Evolutionary conservation across 176 grass and related monocot genomes (phyloP).

Genomic region (Alloteropsis semialata): DNA sequence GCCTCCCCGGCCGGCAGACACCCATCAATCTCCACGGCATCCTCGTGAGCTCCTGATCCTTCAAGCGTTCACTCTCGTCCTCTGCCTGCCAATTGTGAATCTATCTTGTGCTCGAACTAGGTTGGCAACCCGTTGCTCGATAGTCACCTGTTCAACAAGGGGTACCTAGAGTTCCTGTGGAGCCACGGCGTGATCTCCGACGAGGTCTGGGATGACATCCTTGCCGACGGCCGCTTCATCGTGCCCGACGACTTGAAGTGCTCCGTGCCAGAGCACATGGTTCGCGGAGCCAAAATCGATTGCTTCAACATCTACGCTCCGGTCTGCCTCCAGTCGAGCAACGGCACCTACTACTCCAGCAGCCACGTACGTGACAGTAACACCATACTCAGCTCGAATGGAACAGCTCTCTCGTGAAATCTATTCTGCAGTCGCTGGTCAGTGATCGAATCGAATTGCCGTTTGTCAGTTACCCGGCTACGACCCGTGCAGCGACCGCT

Average conservation of each 20-base stretch:
- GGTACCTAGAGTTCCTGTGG: constrained; percentile 35
- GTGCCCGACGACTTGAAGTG: neutral
- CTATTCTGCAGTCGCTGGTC: neutral
- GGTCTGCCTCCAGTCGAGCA: constrained; percentile 1
- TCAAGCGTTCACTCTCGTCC: too few species aligned
- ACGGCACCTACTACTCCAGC: neutral
- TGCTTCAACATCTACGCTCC: constrained; percentile 44
- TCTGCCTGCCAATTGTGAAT: too few species aligned
- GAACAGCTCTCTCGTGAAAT: neutral
- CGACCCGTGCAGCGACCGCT: constrained; percentile 32
- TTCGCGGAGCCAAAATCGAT: neutral
- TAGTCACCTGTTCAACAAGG: neutral
- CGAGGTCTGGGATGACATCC: constrained; percentile 31
- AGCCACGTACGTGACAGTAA: neutral
- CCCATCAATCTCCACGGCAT: constrained; percentile 33
- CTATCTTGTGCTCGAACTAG: neutral
- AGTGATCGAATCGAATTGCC: too few species aligned
- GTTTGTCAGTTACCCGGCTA: constrained; percentile 9
- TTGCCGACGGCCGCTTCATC: neutral
- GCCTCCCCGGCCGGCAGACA: neutral
- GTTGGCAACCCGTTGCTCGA: constrained; percentile 46
- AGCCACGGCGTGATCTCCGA: constrained; percentile 50
- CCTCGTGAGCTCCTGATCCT: constrained; percentile 18
- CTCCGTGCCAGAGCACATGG: neutral
- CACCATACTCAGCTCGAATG: neutral